Conservation (phyloP, 2,329 filamentous ascomycete species). For the Aphanocladium album region DNA sequence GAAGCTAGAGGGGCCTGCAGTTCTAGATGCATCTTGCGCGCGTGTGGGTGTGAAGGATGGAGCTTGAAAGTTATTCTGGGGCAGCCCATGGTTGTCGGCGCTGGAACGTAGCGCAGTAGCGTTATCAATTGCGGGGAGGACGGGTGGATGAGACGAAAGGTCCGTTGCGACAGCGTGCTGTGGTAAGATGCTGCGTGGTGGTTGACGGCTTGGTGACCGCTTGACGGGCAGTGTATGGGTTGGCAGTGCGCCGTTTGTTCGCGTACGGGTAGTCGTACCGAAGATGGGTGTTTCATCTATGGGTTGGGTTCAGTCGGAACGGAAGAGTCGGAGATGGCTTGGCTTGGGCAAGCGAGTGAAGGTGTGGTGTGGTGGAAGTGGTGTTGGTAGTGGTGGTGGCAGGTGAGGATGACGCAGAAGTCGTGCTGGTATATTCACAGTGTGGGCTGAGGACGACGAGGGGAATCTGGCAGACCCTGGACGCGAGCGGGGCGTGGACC, state of each 20-base stretch:
- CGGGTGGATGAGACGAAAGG: background rate
- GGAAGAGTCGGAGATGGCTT: slow-evolving; percentile 1
- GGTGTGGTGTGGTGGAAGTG: too few species aligned
- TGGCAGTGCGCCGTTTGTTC: background rate
- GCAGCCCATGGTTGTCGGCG: background rate
- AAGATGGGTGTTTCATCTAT: background rate
- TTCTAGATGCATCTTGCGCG: slow-evolving; percentile 11
- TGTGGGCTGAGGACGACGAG: slow-evolving; percentile 4
- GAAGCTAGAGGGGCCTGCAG: background rate
- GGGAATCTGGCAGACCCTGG: slow-evolving; percentile 1
- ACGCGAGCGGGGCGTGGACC: slow-evolving; percentile 1
- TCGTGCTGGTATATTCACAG: too few species aligned
- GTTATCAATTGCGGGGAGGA: background rate
- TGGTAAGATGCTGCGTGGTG: background rate
- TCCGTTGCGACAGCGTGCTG: background rate
- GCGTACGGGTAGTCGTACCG: background rate
- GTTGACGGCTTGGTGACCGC: background rate
- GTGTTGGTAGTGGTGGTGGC: background rate
- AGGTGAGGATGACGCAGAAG: too few species aligned
- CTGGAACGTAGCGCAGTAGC: background rate
- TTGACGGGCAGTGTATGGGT: background rate
- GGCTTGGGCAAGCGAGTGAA: background rate
- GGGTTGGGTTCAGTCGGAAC: background rate
- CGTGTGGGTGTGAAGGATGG: slow-evolving; percentile 2
- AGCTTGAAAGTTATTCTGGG: background rate